These are phyloP conservation scores for Arachis stenosperma DNA, from an alignment of 306 rosid species.

Conservation along the genomic window DNA sequence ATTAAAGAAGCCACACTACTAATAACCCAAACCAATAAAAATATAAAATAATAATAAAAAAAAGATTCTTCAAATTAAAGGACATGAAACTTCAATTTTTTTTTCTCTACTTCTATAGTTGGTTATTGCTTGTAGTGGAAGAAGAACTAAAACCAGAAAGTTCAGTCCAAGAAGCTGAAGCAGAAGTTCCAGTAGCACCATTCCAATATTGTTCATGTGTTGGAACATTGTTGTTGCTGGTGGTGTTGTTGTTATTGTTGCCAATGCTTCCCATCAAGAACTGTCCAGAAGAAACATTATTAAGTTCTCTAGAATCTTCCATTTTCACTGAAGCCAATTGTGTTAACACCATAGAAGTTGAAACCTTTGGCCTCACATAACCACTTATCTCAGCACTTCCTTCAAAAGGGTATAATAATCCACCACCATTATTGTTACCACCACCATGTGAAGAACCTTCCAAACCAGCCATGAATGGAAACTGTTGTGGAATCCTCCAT, in stretches of 20 bases:
- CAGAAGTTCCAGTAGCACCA: conserved; percentile 28
- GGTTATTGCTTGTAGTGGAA: conserved; percentile 53
- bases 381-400: conserved; percentile 29
- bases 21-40: conserved; percentile 4
- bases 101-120: conserved; percentile 23
- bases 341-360: conserved; percentile 43
- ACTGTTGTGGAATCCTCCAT: conserved; percentile 68
- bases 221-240: conserved; percentile 39
- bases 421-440: not conserved
- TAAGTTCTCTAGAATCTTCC: conserved; percentile 58
- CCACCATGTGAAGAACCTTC: conserved; percentile 42
- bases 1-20: conserved; percentile 32
- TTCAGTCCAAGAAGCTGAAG: conserved; percentile 57
- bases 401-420: conserved; percentile 54
- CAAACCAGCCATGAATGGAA: conserved; percentile 58
- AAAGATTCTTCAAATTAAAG: not conserved
- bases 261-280: conserved; percentile 29
- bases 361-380: conserved; percentile 44
- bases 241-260: not conserved
- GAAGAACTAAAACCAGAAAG: conserved; percentile 67
- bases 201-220: conserved; percentile 64
- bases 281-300: conserved; percentile 51
- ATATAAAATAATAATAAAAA: not conserved
- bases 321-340: conserved; percentile 61
- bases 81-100: not conserved